These are phyloP conservation scores for Pyrrhoderma lamaoense DNA, from an alignment of 1,284 basidiomycete genomes.

Conservation along the genomic window DNA sequence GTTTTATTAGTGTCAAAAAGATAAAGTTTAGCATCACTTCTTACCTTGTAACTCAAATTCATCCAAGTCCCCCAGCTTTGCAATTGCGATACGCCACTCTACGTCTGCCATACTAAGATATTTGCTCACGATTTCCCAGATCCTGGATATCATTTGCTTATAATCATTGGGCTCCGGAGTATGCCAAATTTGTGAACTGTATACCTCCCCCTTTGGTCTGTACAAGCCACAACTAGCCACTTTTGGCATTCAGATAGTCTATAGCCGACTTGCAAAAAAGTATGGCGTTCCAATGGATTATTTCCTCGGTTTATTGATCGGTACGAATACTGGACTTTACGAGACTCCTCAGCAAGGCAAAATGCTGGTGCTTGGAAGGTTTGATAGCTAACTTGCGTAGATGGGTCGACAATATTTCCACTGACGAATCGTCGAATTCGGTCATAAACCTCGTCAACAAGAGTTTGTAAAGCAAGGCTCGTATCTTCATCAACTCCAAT, in stretches of 20 bases:
- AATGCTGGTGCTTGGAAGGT: conserved; percentile 61
- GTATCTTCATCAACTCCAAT: conserved; percentile 30
- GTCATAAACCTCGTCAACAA: conserved; percentile 63
- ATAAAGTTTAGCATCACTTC: not conserved
- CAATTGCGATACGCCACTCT: not conserved
- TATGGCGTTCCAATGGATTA: conserved; percentile 63
- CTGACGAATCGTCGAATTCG: conserved; percentile 55
- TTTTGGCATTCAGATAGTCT: conserved; percentile 51
- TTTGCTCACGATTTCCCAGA: conserved; percentile 61
- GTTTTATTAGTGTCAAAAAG: not conserved
- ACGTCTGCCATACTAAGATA: conserved; percentile 58
- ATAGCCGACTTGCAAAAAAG: conserved; percentile 72
- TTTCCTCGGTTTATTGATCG: conserved; percentile 42
- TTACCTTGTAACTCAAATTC: conserved; percentile 39
- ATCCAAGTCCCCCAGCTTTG: not conserved
- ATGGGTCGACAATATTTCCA: conserved; percentile 23
- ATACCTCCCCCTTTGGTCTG: conserved; percentile 70
- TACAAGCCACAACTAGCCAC: conserved; percentile 68
- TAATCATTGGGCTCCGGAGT: conserved; percentile 33
- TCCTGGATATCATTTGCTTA: conserved; percentile 39
- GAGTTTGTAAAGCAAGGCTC: conserved; percentile 32
- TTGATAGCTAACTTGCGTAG: conserved; percentile 25
- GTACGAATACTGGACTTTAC: conserved; percentile 38
- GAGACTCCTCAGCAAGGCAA: conserved; percentile 43
- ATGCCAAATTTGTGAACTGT: conserved; percentile 51